phyloP scores from a whole-genome alignment of 139 green algal genomes.

The Coelastrella sp. region DNA sequence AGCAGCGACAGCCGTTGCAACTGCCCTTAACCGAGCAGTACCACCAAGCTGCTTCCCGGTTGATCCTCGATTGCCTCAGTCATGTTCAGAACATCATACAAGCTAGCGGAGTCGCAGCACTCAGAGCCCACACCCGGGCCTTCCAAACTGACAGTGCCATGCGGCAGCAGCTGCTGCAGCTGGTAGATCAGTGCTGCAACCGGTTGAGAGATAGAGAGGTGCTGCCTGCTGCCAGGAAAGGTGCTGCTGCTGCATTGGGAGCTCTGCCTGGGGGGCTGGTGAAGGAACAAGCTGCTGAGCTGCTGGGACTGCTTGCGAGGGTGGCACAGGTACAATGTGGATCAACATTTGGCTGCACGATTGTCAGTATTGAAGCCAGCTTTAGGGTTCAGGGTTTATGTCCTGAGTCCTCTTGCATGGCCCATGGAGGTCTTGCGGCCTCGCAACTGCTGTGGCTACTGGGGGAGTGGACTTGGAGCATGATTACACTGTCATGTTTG shows the following conservation, averaged over 20 bases:
- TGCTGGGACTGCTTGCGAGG: conserved; percentile 25
- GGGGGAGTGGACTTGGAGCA: not conserved
- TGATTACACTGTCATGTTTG: not conserved
- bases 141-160: not conserved
- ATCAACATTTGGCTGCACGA: not conserved
- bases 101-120: conserved; percentile 10
- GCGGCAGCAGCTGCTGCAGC: conserved; percentile 4
- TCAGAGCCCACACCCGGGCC: not conserved
- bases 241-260: conserved; percentile 35
- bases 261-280: conserved; percentile 33
- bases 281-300: not conserved
- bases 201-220: not conserved
- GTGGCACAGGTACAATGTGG: not conserved
- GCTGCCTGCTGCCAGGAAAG: conserved; percentile 9
- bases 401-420: no score
- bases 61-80: conserved; percentile 84
- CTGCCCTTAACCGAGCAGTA: conserved; percentile 64
- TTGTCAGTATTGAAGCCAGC: not conserved
- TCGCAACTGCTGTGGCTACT: not conserved
- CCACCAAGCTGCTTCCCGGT: conserved; percentile 46
- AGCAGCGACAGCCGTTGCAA: not conserved
- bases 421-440: not conserved
- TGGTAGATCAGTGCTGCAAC: conserved; percentile 23
- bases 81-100: conserved; percentile 83
- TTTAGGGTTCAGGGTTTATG: no score